Conservation (phyloP, 1,284 basidiomycete species). For the Microbotryomycetes sp. region DNA sequence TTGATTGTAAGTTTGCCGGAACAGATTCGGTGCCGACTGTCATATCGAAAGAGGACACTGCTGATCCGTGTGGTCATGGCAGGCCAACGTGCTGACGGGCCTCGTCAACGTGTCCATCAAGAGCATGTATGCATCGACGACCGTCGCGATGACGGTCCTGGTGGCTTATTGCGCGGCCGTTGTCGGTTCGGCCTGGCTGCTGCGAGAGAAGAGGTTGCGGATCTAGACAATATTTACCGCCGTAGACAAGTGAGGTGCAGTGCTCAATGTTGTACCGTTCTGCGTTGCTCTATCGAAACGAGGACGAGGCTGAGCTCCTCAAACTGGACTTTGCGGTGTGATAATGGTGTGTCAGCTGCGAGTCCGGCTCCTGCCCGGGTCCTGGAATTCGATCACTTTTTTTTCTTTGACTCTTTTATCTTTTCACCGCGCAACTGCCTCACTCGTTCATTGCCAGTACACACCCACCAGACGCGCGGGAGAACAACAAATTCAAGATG, state of each 20-base stretch:
- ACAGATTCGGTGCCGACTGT: too few relatives aligned
- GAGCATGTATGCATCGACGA: constrained; percentile 69
- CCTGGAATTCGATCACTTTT: too few relatives aligned
- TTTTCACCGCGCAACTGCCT: neutral
- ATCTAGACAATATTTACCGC: constrained; percentile 10
- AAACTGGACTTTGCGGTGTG: too few relatives aligned
- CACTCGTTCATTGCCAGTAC: neutral
- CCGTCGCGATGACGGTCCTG: constrained; percentile 58
- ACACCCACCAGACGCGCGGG: neutral
- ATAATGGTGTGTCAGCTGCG: too few relatives aligned
- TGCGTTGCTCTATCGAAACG: neutral
- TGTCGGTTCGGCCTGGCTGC: constrained; percentile 55
- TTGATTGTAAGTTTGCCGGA: constrained; percentile 55
- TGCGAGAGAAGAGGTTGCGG: constrained; percentile 36
- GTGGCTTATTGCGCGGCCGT: constrained; percentile 55
- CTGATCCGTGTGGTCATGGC: neutral
- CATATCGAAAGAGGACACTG: neutral
- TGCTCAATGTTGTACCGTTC: neutral
- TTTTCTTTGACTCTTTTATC: too few relatives aligned
- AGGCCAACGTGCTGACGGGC: constrained; percentile 86
- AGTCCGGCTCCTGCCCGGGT: too few relatives aligned
- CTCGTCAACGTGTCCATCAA: constrained; percentile 68
- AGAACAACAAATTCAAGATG: neutral
- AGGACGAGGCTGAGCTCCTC: too few relatives aligned
- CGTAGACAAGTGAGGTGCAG: neutral